phyloP scores from a whole-genome alignment of 2,329 filamentous ascomycete species.

The Aspergillus ustus region DNA sequence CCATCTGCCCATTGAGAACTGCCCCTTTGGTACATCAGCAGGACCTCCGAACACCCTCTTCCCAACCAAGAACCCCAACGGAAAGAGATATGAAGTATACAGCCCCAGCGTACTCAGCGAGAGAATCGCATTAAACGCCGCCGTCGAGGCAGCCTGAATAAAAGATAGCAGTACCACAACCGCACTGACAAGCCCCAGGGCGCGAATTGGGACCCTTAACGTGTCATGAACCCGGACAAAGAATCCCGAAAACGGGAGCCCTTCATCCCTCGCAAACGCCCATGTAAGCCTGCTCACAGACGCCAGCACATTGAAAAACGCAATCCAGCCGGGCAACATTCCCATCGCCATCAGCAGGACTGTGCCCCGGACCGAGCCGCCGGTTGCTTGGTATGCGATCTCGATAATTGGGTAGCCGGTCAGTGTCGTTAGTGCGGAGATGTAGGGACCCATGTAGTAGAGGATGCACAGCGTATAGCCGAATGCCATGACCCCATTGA shows the following conservation, averaged over 20 bases:
- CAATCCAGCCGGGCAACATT: slow-evolving; percentile 30
- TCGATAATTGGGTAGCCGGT: no score
- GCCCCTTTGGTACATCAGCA: slow-evolving; percentile 27
- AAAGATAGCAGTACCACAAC: slow-evolving; percentile 39
- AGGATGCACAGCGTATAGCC: no score
- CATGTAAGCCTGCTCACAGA: slow-evolving; percentile 47
- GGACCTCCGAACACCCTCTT: slow-evolving; percentile 23
- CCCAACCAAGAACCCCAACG: slow-evolving; percentile 38
- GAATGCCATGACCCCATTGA: no score
- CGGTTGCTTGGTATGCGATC: no score
- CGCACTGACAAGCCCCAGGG: slow-evolving; percentile 32
- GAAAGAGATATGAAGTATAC: slow-evolving; percentile 55
- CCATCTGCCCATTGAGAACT: slow-evolving; percentile 34
- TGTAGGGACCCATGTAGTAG: no score
- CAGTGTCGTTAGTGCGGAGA: no score
- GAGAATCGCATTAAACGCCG: slow-evolving; percentile 57
- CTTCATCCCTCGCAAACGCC: slow-evolving; percentile 50
- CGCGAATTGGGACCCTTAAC: slow-evolving; percentile 46
- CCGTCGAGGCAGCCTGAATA: slow-evolving; percentile 54
- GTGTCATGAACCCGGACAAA: slow-evolving; percentile 32
- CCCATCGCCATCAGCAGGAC: slow-evolving; percentile 35
- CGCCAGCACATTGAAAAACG: slow-evolving; percentile 33
- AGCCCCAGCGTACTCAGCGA: slow-evolving; percentile 54
- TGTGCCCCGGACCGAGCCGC: no score
- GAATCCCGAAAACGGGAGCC: slow-evolving; percentile 42